Base-by-base conservation (phyloP, 306 rosid species). In the Prinsepia uniflora region DNA sequence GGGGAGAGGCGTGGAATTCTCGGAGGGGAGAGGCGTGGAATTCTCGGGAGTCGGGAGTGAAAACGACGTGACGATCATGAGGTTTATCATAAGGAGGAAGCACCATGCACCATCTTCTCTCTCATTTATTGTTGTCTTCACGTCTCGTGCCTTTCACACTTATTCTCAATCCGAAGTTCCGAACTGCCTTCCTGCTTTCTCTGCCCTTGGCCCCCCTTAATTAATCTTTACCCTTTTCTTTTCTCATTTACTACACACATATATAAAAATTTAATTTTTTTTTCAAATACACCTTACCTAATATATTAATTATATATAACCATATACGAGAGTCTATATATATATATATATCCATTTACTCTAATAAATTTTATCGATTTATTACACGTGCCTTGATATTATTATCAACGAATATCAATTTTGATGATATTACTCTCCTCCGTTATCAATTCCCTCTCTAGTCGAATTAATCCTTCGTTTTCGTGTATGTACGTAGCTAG, bases 21-120 rank as follows among this genome's bases (percentile, higher is more conserved):
- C 96, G 96, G 98, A 84, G 96, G 66, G 60, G 81, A 83, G 53
- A 50, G 73, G 80, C 68, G 80, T 67, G 75, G 79, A 63, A 73
- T 92, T 92, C 98, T 88, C 63, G 96, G 98, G 96, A 89, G 88
- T 60, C 66, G 96, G 11, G 81, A 92, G 70, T 79, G 87, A 84
- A 92, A 92, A 85, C 89, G 98, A 92, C 98, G 87, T 92, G 96
- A 89, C 98, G 95, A 86, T 86, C 71, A 93, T 93, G 96, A 93
- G 93, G 88, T 71, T 82, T 86, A 92, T 93, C 83, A 90, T 93
- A 81, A 88, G 86, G 81, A 89, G 87, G 88, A 89, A 87, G 85
- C 84, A 61, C 78, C 70, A 71, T 53, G 22, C 63, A 41, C 66
- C 7, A 22, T 34, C 22, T 36, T 73, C 57, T 19, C 41, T 72